Evolutionary conservation across 2,329 filamentous ascomycete species (phyloP).

Genomic region (Arthrobotrys entomopaga): DNA sequence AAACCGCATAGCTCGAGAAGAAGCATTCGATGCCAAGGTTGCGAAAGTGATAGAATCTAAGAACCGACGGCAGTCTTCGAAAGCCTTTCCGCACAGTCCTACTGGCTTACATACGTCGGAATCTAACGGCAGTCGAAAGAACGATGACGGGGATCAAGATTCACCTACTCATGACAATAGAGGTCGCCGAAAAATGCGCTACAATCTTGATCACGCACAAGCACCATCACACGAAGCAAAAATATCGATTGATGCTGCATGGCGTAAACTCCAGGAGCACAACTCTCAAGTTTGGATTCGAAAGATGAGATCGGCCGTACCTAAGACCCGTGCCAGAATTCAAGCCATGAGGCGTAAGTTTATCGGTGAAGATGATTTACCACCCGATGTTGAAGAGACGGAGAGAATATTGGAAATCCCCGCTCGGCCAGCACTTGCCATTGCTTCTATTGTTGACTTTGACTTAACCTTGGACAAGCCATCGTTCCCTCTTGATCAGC

Average conservation of each 20-base stretch:
- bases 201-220: slow-evolving; percentile 81
- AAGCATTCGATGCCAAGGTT: slow-evolving; percentile 86
- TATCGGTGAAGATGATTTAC: slow-evolving; percentile 81
- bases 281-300: slow-evolving; percentile 93
- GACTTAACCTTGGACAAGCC: slow-evolving; percentile 90
- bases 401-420: slow-evolving; percentile 89
- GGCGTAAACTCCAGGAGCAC: slow-evolving; percentile 77
- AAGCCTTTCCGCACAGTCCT: slow-evolving; percentile 33
- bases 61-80: slow-evolving; percentile 62
- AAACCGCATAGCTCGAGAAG: slow-evolving; percentile 87
- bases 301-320: slow-evolving; percentile 70
- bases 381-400: slow-evolving; percentile 81
- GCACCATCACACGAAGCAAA: slow-evolving; percentile 77
- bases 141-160: slow-evolving; percentile 22
- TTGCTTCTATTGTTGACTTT: slow-evolving; percentile 81
- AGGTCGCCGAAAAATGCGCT: slow-evolving; percentile 65
- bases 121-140: slow-evolving; percentile 29
- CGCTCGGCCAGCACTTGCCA: slow-evolving; percentile 83
- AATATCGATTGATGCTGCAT: slow-evolving; percentile 79
- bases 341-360: slow-evolving; percentile 81
- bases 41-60: slow-evolving; percentile 83
- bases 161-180: slow-evolving; percentile 39
- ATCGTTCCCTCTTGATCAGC: slow-evolving; percentile 82
- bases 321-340: slow-evolving; percentile 73
- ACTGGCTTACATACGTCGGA: slow-evolving; percentile 49